phyloP scores from a whole-genome alignment of 129 eudicot genomes.

The Smallanthus sonchifolius region DNA sequence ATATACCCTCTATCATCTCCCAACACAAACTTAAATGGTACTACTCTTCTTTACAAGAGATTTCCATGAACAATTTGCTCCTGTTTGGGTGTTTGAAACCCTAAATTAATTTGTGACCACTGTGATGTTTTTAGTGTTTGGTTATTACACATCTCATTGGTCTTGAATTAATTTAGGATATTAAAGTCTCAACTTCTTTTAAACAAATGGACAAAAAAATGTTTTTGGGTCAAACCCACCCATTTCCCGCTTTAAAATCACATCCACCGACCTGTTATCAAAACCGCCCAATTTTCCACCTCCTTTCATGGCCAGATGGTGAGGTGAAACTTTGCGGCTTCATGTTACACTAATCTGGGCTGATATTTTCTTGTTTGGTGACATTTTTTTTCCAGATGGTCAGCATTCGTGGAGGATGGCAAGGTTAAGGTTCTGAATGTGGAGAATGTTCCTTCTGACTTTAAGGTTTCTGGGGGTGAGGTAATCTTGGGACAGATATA shows the following conservation, averaged over 20 bases:
- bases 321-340: neutral
- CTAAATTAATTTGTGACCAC: neutral
- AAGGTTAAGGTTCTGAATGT: conserved; percentile 79
- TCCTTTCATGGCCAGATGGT: neutral
- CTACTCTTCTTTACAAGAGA: neutral
- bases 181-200: no score
- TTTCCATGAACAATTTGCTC: neutral
- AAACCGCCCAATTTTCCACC: neutral
- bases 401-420: conserved; percentile 92
- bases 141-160: no score
- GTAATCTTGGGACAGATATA: conserved; percentile 69
- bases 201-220: neutral
- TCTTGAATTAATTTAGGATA: no score
- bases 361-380: neutral
- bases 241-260: neutral
- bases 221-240: neutral
- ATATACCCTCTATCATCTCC: no score
- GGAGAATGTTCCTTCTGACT: conserved; percentile 86
- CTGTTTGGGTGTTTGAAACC: neutral
- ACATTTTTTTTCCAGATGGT: conserved; percentile 58
- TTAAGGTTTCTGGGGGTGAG: conserved; percentile 92
- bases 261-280: neutral
- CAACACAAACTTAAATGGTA: no score
- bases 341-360: neutral
- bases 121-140: neutral